Base-by-base conservation (phyloP, 441 rosid species). In the Daphne laureola region DNA sequence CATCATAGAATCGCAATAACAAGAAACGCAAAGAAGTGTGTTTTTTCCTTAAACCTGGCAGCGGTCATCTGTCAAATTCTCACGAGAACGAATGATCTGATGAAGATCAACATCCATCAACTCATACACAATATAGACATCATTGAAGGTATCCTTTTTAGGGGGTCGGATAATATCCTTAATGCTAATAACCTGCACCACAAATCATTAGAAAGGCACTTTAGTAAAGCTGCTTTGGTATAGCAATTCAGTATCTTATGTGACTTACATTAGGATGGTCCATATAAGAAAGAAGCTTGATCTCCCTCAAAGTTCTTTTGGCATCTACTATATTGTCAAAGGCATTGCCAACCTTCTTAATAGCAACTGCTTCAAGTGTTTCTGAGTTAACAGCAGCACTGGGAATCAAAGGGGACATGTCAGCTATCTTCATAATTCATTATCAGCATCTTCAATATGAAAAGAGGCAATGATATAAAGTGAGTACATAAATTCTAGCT, bases 31-130 rank as follows among this genome's bases (percentile, higher is more conserved):
- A 31, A 31, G 38, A 9, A 31, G 11, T 21, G 25, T 18, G 23
- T 21, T 3, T 21, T 31, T 31, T 31, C 38, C 38, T 31, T 31
- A 9, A 31, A 83, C 91, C 91, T 83, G 91, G 65, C 81, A 80
- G 67, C 78, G 90, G 58, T 83, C 74, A 67, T 78, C 83, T 35
- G 63, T 76, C 55, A 83, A 67, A 40, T 55, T 57, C 49, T 80
- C 81, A 52, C 73, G 70, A 31, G 90, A 83, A 31, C 76, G 87
- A 69, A 83, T 80, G 58, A 77, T 73, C 71, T 75, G 87, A 50
- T 78, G 84, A 64, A 83, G 90, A 77, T 81, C 90, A 54, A 81
- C 73, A 65, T 80, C 87, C 90, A 83, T 77, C 54, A 81, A 65
- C 70, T 83, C 91, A 31, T 73, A 83, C 51, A 84, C 87, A 46